Evolutionary conservation across 192 early-diverging fungal genomes (phyloP).

Genomic region (Paraglomus occultum): DNA sequence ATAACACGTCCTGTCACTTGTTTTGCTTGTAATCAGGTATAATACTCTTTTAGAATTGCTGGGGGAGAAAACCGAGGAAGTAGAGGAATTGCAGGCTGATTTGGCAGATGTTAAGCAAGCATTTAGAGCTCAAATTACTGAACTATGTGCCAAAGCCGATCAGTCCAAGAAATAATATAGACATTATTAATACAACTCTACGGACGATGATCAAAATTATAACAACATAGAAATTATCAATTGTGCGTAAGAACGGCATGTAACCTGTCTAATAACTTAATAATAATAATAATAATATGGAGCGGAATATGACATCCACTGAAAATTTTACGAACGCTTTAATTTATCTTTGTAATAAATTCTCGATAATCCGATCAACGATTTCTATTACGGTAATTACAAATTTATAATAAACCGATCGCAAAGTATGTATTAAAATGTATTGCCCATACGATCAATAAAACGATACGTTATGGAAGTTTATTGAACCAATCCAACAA

Average conservation of each 20-base stretch:
- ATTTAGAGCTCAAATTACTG: constrained; percentile 63
- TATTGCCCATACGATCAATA: no score
- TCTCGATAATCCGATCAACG: no score
- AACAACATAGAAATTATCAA: background rate
- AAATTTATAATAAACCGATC: no score
- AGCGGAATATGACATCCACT: no score
- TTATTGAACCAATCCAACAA: no score
- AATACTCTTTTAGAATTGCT: constrained; percentile 79
- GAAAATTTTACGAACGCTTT: no score
- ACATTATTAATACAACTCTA: background rate
- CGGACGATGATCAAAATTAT: background rate
- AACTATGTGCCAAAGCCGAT: constrained; percentile 52
- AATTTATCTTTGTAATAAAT: no score
- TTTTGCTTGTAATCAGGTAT: constrained; percentile 40
- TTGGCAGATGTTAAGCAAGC: constrained; percentile 79
- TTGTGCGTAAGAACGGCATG: background rate
- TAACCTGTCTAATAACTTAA: no score
- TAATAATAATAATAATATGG: no score
- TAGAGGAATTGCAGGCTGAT: constrained; percentile 76
- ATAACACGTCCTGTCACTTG: background rate
- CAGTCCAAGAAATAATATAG: constrained; percentile 2
- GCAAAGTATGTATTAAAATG: no score
- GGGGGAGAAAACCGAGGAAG: constrained; percentile 86
- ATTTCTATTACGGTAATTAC: no score
- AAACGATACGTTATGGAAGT: no score